These are phyloP conservation scores for Vicia villosa DNA, from an alignment of 306 rosid species.

Conservation along the genomic window DNA sequence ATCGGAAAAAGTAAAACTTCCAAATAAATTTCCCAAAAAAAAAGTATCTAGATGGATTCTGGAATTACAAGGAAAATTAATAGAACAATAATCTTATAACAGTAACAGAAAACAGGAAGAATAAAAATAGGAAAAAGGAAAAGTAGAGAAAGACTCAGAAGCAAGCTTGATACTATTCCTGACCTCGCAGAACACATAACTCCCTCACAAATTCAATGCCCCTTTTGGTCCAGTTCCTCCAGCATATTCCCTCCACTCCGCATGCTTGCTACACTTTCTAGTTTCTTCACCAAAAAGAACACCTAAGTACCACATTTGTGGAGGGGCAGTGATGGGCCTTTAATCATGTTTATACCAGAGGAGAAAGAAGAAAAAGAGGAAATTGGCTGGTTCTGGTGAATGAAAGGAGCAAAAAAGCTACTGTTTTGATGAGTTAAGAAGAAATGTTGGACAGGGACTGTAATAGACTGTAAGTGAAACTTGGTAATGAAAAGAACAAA, in stretches of 20 bases:
- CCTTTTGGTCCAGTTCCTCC: not conserved
- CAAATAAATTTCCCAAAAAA: not conserved
- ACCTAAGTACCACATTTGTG: not conserved
- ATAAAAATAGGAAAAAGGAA: not conserved
- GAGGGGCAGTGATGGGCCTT: not conserved
- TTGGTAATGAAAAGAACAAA: not conserved
- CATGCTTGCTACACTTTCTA: not conserved
- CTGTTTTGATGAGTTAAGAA: not conserved
- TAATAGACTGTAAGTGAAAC: not conserved
- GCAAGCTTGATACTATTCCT: not conserved
- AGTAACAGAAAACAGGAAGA: not conserved
- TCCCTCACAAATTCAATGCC: constrained; percentile 7
- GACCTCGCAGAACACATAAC: not conserved
- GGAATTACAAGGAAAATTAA: not conserved
- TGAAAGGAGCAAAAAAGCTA: not conserved
- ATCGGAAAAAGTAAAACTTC: not conserved
- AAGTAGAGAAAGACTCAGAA: not conserved
- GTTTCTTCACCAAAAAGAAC: constrained; percentile 1
- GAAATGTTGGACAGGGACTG: not conserved
- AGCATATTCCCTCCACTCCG: not conserved
- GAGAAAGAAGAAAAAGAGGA: not conserved
- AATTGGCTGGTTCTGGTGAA: not conserved
- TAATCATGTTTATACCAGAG: not conserved
- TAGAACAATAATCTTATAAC: not conserved
- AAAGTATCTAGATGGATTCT: not conserved